A percentile compares a stretch with the other conserved stretches of the same genome.
phyloP scores from a whole-genome alignment of 2,329 filamentous ascomycete species.

The Colletotrichum liriopes region DNA sequence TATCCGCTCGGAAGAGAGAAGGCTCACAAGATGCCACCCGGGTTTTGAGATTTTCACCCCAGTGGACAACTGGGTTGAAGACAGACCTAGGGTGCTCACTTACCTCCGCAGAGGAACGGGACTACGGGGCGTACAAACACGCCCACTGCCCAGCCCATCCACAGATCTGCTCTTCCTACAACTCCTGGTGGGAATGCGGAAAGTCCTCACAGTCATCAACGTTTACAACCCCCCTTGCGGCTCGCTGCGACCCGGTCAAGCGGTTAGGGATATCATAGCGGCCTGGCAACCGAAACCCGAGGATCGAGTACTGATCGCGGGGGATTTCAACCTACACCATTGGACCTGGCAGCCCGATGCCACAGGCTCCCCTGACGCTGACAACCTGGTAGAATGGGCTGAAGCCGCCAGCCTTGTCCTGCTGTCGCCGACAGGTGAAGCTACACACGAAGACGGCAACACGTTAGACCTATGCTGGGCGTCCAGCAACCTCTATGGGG shows the following conservation, averaged over 20 bases:
- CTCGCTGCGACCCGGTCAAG: neutral
- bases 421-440: conserved; percentile 4
- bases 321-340: conserved; percentile 9
- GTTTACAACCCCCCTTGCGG: conserved; percentile 11
- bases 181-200: neutral
- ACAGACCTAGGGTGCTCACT: conserved; percentile 18
- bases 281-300: neutral
- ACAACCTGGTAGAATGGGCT: conserved; percentile 8
- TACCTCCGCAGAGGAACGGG: conserved; percentile 13
- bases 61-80: conserved; percentile 15
- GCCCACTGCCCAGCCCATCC: neutral
- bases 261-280: neutral
- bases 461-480: conserved; percentile 10
- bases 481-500: conserved; percentile 3
- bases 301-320: neutral
- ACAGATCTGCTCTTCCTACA: conserved; percentile 16
- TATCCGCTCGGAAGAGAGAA: conserved; percentile 13
- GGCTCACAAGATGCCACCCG: conserved; percentile 8
- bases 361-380: neutral
- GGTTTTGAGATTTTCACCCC: conserved; percentile 10
- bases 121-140: conserved; percentile 12
- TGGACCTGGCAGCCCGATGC: conserved; percentile 1
- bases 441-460: conserved; percentile 1
- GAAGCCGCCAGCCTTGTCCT: neutral
- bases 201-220: conserved; percentile 13